These are phyloP conservation scores for Taxillus chinensis DNA, from an alignment of 164 flowering plant genomes.

Conservation along the genomic window DNA sequence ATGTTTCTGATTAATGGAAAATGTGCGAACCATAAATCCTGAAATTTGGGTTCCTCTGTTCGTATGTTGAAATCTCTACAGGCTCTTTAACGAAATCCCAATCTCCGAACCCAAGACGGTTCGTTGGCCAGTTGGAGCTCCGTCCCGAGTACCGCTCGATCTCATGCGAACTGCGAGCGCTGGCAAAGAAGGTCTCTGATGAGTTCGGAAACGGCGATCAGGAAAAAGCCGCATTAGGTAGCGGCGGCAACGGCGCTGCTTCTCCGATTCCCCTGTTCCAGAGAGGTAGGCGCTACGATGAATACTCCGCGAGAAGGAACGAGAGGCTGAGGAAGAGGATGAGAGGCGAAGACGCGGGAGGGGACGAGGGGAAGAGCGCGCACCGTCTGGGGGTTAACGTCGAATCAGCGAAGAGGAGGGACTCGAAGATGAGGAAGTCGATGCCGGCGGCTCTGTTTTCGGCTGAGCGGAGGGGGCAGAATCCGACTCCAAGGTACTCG, in stretches of 20 bases:
- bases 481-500: slow-evolving; percentile 38
- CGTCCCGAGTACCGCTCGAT: slow-evolving; percentile 51
- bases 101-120: slow-evolving; percentile 13
- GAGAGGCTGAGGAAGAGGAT: slow-evolving; percentile 68
- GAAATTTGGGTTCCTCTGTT: neutral
- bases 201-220: slow-evolving; percentile 27
- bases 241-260: slow-evolving; percentile 1
- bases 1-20: too few relatives aligned
- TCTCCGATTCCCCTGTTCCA: slow-evolving; percentile 22
- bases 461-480: slow-evolving; percentile 20
- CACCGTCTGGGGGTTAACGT: slow-evolving; percentile 44
- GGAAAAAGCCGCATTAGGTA: neutral
- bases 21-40: slow-evolving; percentile 1
- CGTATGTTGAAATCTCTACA: slow-evolving; percentile 5
- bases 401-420: slow-evolving; percentile 20
- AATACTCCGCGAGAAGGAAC: slow-evolving; percentile 70
- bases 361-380: slow-evolving; percentile 18
- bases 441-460: slow-evolving; percentile 24
- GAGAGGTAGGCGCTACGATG: slow-evolving; percentile 44
- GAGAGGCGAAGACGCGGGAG: slow-evolving; percentile 23
- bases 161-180: slow-evolving; percentile 45
- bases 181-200: slow-evolving; percentile 52
- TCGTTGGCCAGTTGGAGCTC: slow-evolving; percentile 22
- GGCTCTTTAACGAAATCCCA: slow-evolving; percentile 41
- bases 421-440: slow-evolving; percentile 41